phyloP scores from a whole-genome alignment of 371 early-diverging fungal species.

The Mucor lusitanicus region DNA sequence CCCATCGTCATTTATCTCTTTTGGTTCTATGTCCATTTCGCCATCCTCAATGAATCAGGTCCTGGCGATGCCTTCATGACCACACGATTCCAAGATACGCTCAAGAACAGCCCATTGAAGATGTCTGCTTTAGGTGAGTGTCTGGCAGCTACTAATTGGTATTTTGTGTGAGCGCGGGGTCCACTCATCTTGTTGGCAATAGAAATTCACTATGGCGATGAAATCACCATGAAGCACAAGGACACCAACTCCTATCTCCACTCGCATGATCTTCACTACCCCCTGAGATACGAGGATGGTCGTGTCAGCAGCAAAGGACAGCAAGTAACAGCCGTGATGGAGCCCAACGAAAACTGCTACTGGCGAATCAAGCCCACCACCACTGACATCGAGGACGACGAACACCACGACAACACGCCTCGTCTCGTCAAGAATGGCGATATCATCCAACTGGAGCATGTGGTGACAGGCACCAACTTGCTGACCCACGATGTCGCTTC shows the following conservation, averaged over 20 bases:
- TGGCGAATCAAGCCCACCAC: slow-evolving; percentile 82
- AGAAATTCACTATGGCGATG: slow-evolving; percentile 83
- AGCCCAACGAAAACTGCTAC: slow-evolving; percentile 72
- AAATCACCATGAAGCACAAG: slow-evolving; percentile 78
- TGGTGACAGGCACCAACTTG: slow-evolving; percentile 67
- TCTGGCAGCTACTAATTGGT: no score
- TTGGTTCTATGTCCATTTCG: slow-evolving; percentile 85
- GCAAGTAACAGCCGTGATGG: slow-evolving; percentile 87
- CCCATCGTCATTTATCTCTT: slow-evolving; percentile 78
- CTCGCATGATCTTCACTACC: slow-evolving; percentile 83
- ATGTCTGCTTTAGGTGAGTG: slow-evolving; percentile 48
- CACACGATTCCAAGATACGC: slow-evolving; percentile 85
- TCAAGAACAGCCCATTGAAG: slow-evolving; percentile 78
- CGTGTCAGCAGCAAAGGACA: slow-evolving; percentile 92
- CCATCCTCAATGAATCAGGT: slow-evolving; percentile 73
- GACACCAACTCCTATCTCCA: slow-evolving; percentile 79
- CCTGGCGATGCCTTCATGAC: slow-evolving; percentile 96
- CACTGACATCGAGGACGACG: slow-evolving; percentile 23
- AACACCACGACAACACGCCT: slow-evolving; percentile 18
- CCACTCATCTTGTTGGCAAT: not conserved
- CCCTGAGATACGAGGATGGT: slow-evolving; percentile 91
- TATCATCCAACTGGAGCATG: slow-evolving; percentile 73
- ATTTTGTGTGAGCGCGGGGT: no score
- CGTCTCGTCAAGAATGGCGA: slow-evolving; percentile 60
- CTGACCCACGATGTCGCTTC: slow-evolving; percentile 98